A percentile compares a stretch with the other conserved stretches of the same genome.
Conservation (phyloP, 1,139 yeast genomes). For the Saccharomyces hybrid region DNA sequence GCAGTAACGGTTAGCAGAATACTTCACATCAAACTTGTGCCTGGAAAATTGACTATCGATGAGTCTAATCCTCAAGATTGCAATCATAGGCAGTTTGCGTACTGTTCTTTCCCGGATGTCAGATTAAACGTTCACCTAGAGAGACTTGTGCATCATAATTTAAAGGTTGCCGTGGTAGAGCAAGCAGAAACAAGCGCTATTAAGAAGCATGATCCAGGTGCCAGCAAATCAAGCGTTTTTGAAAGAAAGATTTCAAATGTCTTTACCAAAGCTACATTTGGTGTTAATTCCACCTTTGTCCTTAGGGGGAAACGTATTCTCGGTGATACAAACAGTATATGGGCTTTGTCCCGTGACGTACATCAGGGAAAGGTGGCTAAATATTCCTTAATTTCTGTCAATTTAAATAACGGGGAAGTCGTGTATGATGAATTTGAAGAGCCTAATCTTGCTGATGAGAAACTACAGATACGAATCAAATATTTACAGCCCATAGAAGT, state of each 20-base stretch:
- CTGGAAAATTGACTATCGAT: slow-evolving; percentile 52
- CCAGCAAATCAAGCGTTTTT: slow-evolving; percentile 44
- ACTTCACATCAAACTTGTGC: slow-evolving; percentile 63
- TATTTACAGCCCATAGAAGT: slow-evolving; percentile 76
- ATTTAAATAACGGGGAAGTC: slow-evolving; percentile 73
- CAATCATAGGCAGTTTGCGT: slow-evolving; percentile 56
- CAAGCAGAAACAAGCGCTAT: slow-evolving; percentile 79
- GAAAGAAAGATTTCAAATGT: slow-evolving; percentile 62
- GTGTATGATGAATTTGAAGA: slow-evolving; percentile 55
- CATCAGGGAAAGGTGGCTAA: background rate
- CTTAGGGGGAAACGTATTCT: slow-evolving; percentile 38
- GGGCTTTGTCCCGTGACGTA: slow-evolving; percentile 25
- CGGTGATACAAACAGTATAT: slow-evolving; percentile 26
- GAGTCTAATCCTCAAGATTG: slow-evolving; percentile 39
- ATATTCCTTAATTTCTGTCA: slow-evolving; percentile 45
- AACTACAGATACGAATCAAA: slow-evolving; percentile 63
- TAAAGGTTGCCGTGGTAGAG: slow-evolving; percentile 79
- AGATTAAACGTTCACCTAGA: slow-evolving; percentile 69
- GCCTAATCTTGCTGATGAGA: slow-evolving; percentile 47
- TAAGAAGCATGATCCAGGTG: slow-evolving; percentile 36
- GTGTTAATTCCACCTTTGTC: slow-evolving; percentile 31
- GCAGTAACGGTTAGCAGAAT: slow-evolving; percentile 62
- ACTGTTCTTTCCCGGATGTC: slow-evolving; percentile 77
- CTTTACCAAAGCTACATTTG: slow-evolving; percentile 78
- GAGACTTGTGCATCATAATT: slow-evolving; percentile 52